Conservation (phyloP, 306 rosid species). For the Rosa rugosa region DNA sequence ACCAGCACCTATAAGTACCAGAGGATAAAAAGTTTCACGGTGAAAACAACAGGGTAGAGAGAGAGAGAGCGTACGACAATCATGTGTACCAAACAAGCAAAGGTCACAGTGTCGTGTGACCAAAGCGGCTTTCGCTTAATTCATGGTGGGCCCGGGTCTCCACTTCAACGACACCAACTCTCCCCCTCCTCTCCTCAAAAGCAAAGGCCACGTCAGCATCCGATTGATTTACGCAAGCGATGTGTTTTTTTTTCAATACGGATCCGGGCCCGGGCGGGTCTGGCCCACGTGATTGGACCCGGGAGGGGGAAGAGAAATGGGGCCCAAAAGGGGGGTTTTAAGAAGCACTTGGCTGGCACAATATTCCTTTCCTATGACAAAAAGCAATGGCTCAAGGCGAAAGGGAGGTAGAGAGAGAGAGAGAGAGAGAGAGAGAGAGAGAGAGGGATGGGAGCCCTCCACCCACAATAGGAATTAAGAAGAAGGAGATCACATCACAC, state of each 20-base stretch:
- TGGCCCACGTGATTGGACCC: slow-evolving; percentile 84
- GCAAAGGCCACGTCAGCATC: slow-evolving; percentile 63
- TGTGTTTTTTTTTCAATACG: neutral
- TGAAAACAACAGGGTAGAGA: slow-evolving; percentile 67
- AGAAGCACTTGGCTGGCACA: slow-evolving; percentile 33
- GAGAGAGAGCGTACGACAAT: slow-evolving; percentile 31
- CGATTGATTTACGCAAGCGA: slow-evolving; percentile 72
- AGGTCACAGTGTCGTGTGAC: slow-evolving; percentile 37
- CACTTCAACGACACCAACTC: slow-evolving; percentile 69
- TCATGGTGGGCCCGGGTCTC: slow-evolving; percentile 56
- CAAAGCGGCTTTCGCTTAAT: slow-evolving; percentile 48
- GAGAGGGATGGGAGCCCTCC: slow-evolving; percentile 54
- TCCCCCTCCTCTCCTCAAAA: slow-evolving; percentile 22
- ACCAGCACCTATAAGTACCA: slow-evolving; percentile 59
- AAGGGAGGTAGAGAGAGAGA: slow-evolving; percentile 18
- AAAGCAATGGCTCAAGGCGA: slow-evolving; percentile 66
- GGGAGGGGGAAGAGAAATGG: slow-evolving; percentile 23
- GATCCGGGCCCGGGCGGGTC: slow-evolving; percentile 47
- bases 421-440: neutral
- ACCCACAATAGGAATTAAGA: slow-evolving; percentile 49
- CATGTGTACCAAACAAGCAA: slow-evolving; percentile 73
- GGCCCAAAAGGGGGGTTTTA: slow-evolving; percentile 50
- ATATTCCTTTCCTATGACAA: slow-evolving; percentile 77
- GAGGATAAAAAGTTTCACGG: slow-evolving; percentile 37
- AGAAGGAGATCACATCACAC: slow-evolving; percentile 11